These are phyloP conservation scores for Papiliotrema flavescens DNA, from an alignment of 1,284 basidiomycete genomes.

Conservation along the genomic window DNA sequence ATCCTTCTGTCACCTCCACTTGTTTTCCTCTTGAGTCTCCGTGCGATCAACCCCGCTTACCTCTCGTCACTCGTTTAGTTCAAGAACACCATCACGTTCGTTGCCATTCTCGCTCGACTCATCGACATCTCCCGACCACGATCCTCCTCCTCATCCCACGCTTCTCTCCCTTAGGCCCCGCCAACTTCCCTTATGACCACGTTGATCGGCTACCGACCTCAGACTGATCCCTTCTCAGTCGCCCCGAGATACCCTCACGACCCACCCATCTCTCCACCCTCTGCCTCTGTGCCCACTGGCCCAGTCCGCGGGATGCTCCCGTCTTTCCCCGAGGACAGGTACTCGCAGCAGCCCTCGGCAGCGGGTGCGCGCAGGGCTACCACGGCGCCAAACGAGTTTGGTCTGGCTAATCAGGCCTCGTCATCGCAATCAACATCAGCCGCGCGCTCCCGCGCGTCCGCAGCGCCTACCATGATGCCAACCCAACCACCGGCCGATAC, in stretches of 20 bases:
- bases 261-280: slow-evolving; percentile 1
- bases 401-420: slow-evolving; percentile 8
- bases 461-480: neutral
- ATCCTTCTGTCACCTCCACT: neutral
- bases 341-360: slow-evolving; percentile 31
- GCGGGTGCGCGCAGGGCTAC: slow-evolving; percentile 7
- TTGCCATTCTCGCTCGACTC: neutral
- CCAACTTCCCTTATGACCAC: slow-evolving; percentile 24
- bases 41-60: no score
- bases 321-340: neutral
- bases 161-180: neutral
- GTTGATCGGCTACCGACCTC: slow-evolving; percentile 24
- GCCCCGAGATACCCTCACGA: slow-evolving; percentile 14
- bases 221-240: slow-evolving; percentile 27
- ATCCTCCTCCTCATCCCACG: neutral
- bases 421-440: slow-evolving; percentile 23
- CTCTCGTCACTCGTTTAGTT: neutral
- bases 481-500: neutral
- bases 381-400: slow-evolving; percentile 25
- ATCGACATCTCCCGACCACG: neutral
- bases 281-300: no score
- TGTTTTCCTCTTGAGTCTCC: neutral
- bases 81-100: neutral
- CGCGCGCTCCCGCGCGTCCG: slow-evolving; percentile 9
- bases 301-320: no score